Conservation (phyloP, 148 eudicot genomes). For the Selenicereus undatus region DNA sequence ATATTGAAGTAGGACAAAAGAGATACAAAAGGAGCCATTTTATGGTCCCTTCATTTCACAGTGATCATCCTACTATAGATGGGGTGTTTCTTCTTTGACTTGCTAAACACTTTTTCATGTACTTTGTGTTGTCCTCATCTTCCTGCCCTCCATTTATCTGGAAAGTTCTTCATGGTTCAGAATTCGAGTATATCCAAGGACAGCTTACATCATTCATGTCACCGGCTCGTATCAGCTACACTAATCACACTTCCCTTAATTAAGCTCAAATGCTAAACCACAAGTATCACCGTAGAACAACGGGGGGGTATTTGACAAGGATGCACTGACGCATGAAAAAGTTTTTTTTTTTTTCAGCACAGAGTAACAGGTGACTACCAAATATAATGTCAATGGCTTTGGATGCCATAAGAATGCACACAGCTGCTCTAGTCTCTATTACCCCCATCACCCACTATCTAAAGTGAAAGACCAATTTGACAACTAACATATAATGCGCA, state of each 20-base stretch:
- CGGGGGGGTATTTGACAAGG: background rate
- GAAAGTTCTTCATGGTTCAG: background rate
- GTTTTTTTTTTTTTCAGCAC: background rate
- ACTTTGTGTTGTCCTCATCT: background rate
- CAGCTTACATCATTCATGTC: no score
- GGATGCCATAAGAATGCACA: background rate
- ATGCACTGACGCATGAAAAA: background rate
- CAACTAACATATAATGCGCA: constrained; percentile 21
- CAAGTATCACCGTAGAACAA: background rate
- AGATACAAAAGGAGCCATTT: background rate
- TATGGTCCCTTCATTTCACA: background rate
- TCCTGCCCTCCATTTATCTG: background rate
- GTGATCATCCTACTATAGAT: background rate
- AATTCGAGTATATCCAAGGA: no score
- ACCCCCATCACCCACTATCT: background rate
- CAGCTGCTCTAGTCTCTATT: background rate
- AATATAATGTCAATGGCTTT: background rate
- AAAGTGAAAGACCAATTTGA: background rate
- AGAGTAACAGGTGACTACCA: background rate
- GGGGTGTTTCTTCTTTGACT: background rate
- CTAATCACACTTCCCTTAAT: background rate
- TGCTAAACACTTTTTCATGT: background rate
- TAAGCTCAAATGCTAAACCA: background rate
- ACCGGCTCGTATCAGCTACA: background rate
- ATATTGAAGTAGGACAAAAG: background rate